Evolutionary conservation across 352 stramenopile species (phyloP), one percentile per base, ranked within the genome.

Genomic region (Hyaloperonospora arabidopsidis): DNA sequence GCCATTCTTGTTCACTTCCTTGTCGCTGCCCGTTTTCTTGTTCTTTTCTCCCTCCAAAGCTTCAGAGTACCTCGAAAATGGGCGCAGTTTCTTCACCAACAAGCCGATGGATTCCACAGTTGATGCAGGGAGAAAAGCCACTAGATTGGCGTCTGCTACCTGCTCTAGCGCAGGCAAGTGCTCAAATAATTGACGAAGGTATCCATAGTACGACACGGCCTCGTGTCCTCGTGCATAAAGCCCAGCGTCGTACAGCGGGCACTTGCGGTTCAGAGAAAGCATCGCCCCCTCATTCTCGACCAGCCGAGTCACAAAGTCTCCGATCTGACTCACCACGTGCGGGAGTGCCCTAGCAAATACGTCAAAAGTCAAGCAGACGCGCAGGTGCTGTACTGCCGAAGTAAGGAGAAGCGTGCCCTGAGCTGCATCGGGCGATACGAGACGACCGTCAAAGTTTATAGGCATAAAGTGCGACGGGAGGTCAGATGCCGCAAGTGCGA

Each of bases 1-100:
- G 14, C 81, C 72, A 40, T 67, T 73, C 59, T 84, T 86, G 70
- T 78, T 69, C 22, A 87, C 63, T 39, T 89, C 81, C 49, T 86
- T 88, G 63, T 91, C 79, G 39, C 81, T 91, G 28, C 79, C 77
- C 3, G 76, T 79, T 45, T 76, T 74, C 56, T 80, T 85, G 52
- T 76, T 77, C 57, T 83, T 80, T 62, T 91, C 81, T 23, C 75
- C 75, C 38, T 87, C 74, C 5, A 91, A 64, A 2, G 81, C 79
- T 49, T 91, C 81, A 0, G 75, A 71, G 54, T 89, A 91, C 6
- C 81, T 72, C 3, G 68, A 67, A 60, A 91, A 88, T 21, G 76
- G 74, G 12, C 81, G 79, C 48, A 91, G 54, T 52, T 91, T 91
- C 65, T 91, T 91, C 19, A 79, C 55, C 39, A 86, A 57, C 23